Base-by-base conservation (phyloP, 306 rosid species). In the Rosa persica region DNA sequence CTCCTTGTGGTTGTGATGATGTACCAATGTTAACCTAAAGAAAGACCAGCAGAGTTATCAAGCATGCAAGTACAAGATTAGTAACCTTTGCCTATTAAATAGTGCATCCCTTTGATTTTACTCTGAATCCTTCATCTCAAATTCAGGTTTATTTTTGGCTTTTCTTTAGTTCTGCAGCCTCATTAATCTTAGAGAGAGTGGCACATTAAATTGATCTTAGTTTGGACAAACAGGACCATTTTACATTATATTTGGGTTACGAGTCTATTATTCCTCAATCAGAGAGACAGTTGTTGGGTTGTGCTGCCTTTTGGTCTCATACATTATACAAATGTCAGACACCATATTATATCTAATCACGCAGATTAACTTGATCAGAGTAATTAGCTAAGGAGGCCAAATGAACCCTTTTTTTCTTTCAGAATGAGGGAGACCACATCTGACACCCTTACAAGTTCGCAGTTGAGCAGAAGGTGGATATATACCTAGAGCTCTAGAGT, bases 1-100 rank as follows among this genome's bases (percentile, higher is more conserved):
- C 77, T 61, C 82, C 92, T 78, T 90, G 89, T 73, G 93, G 85
- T 78, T 88, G 86, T 57, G 88, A 49, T 67, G 67, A 76, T 47
- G 89, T 17, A 75, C 54, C 86, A 76, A 68, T 52, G 61, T 80
- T 70, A 83, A 84, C 88, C 98, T 94, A 85, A 72, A 77, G 81
- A 89, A 40, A 74, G 43, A 78, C 61, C 78, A 80, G 44, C 78
- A 67, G 77, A 83, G 54, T 46, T 68, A 23, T 77, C 77, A 72
- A 34, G 49, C 60, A 81, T 70, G 62, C 73, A 80, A 43, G 52
- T 46, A 68, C 23, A 17, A 47, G 51, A 66, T 67, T 39, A 44
- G 55, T 66, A 55, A 47, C 55, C 44, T 58, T 83, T 25, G 13
- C 38, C 40, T 72, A 55, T 12, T 12, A 39, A 16, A 48, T 40